Evolutionary conservation across 257 asterid species (phyloP).

Genomic region (Craterostigma plantagineum): DNA sequence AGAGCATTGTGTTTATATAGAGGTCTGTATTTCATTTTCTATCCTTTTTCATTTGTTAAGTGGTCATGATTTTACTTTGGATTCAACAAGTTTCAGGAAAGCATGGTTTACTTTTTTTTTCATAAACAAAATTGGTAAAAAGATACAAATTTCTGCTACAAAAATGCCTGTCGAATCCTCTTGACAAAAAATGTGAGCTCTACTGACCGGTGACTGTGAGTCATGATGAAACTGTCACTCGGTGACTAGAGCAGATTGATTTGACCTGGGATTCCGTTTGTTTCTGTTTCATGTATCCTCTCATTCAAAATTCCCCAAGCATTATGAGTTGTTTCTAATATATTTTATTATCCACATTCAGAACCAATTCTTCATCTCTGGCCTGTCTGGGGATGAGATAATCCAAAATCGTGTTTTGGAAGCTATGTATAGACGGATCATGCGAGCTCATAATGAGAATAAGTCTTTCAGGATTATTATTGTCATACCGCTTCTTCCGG

Average conservation of each 20-base stretch:
- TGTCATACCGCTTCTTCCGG: slow-evolving; percentile 93
- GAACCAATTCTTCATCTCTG: slow-evolving; percentile 98
- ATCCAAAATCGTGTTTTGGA: slow-evolving; percentile 78
- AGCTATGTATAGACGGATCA: slow-evolving; percentile 54
- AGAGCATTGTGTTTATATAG: slow-evolving; percentile 73
- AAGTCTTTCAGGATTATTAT: slow-evolving; percentile 81
- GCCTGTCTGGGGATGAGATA: slow-evolving; percentile 77
- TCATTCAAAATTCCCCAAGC: slow-evolving; percentile 3
- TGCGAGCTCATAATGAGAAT: slow-evolving; percentile 72
- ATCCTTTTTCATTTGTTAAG: not conserved
- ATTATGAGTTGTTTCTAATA: slow-evolving; percentile 15
- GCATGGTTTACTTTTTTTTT: too few relatives aligned
- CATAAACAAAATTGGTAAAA: too few relatives aligned
- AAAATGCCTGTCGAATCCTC: too few relatives aligned
- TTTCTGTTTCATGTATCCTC: slow-evolving; percentile 6
- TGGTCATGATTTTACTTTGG: too few relatives aligned
- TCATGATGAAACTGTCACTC: too few relatives aligned
- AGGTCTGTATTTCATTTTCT: slow-evolving; percentile 31
- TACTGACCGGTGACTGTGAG: too few relatives aligned
- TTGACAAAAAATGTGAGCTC: too few relatives aligned
- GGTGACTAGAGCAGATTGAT: too few relatives aligned
- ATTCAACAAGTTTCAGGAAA: too few relatives aligned
- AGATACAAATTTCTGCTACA: too few relatives aligned
- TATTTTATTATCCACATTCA: slow-evolving; percentile 16
- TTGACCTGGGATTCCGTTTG: not conserved